Percentiles rank a stretch among this genome's conserved stretches.
These are phyloP conservation scores for Xylariaceae sp. DNA, from an alignment of 2,329 filamentous ascomycete species.

Conservation along the genomic window DNA sequence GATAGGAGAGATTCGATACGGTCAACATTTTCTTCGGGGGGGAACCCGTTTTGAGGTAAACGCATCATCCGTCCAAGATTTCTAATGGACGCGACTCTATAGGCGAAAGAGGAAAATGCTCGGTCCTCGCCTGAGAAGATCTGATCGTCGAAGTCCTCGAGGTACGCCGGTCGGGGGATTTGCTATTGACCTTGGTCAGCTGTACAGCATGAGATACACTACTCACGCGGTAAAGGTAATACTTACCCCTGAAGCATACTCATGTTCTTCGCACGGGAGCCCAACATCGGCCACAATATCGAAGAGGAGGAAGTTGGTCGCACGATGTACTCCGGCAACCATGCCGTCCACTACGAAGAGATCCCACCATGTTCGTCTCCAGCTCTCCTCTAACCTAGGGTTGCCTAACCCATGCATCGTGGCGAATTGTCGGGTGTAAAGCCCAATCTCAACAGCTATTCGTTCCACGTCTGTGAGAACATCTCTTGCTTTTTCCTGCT, in stretches of 20 bases:
- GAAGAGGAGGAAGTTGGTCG: constrained; percentile 66
- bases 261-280: constrained; percentile 78
- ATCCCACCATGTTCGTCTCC: constrained; percentile 90
- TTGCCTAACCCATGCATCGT: constrained; percentile 58
- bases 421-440: constrained; percentile 69
- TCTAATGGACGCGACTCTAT: constrained; percentile 75
- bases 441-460: constrained; percentile 69
- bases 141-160: constrained; percentile 71
- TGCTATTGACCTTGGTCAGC: constrained; percentile 32
- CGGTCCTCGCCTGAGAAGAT: constrained; percentile 68
- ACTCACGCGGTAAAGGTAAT: too few relatives aligned
- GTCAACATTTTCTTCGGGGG: constrained; percentile 48
- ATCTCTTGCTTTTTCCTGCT: constrained; percentile 63
- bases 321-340: constrained; percentile 73
- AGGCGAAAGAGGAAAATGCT: constrained; percentile 78
- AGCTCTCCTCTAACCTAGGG: constrained; percentile 71
- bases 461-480: constrained; percentile 65
- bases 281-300: constrained; percentile 64
- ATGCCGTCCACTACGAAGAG: constrained; percentile 77
- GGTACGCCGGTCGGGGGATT: constrained; percentile 55
- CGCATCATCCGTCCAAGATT: constrained; percentile 74
- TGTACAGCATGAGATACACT: neutral
- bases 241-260: constrained; percentile 58
- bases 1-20: constrained; percentile 50
- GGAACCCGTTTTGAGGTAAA: constrained; percentile 45